These are phyloP conservation scores for Hypholoma sublateritium DNA, from an alignment of 768 basidiomycete genomes.

Conservation along the genomic window DNA sequence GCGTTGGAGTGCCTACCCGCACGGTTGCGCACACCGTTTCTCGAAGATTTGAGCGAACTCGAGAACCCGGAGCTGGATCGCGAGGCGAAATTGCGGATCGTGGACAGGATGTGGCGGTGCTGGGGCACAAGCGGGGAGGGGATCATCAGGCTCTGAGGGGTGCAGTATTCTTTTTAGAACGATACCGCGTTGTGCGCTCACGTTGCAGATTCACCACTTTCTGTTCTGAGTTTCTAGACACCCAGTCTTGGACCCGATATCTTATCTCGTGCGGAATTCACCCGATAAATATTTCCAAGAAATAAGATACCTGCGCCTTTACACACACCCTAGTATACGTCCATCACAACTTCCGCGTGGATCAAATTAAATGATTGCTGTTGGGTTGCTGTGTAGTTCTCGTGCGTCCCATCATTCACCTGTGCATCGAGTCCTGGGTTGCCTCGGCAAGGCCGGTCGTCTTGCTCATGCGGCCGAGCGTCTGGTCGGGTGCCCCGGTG, in stretches of 20 bases:
- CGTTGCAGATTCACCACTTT: too few species aligned
- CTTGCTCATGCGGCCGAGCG: not conserved
- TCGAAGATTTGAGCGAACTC: conserved; percentile 82
- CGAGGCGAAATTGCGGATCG: conserved; percentile 71
- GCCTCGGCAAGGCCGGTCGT: not conserved
- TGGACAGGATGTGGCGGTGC: conserved; percentile 87
- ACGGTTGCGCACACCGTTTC: conserved; percentile 64
- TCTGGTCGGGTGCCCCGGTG: not conserved
- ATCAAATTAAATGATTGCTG: too few species aligned
- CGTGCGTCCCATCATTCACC: not conserved
- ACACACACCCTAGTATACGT: too few species aligned
- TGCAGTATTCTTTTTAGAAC: too few species aligned
- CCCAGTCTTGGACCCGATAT: too few species aligned
- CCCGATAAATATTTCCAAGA: too few species aligned
- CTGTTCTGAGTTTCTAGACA: too few species aligned
- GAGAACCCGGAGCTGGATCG: conserved; percentile 71
- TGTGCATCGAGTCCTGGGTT: not conserved
- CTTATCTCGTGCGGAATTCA: too few species aligned
- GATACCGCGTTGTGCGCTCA: too few species aligned
- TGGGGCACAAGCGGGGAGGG: conserved; percentile 66
- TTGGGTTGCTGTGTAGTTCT: too few species aligned
- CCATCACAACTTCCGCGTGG: too few species aligned
- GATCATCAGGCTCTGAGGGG: conserved; percentile 28
- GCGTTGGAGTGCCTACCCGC: conserved; percentile 32
- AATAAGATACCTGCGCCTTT: too few species aligned